Evolutionary conservation across 179 eudicot species (phyloP), one percentile per base, ranked within the genome.

Genomic region (Gypsophila paniculata): DNA sequence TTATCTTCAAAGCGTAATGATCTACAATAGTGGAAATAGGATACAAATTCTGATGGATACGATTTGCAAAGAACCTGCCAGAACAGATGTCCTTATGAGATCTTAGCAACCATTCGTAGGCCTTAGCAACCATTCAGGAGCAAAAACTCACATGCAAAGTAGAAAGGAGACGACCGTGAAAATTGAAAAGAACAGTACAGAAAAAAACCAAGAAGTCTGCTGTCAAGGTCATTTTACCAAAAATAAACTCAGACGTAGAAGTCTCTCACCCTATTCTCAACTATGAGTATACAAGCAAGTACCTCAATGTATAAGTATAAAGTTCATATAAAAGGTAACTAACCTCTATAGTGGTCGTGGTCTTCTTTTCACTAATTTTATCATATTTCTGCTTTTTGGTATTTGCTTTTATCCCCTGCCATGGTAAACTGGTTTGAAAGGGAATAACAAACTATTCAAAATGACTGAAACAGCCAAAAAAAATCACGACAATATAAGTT

Each of bases 311-410:
- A 4, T 55, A 25, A 18, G 18, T 25, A 17, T 42, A 39, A 23
- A 57, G 55, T 53, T 2, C 8, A 61, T 64, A 65, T 17, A 59
- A 10, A 12, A n/a, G 55, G 44, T 39, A 23, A 26, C 39, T 12
- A 51, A 93, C 98, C 98, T 93, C 98, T 59, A 93, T 85, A 58
- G 98, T 82, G 21, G 98, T 93, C 68, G 83, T 72, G 89, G 85
- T 87, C 88, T 93, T 93, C 80, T 93, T 93, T 84, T 91, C 97
- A 76, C 98, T 93, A 71, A 93, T 93, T 82, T 84, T 93, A 76
- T 93, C 98, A 78, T 93, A 93, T 77, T 93, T 93, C 85, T 93
- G 98, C 85, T 93, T 93, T 74, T 93, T 93, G 70, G 86, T 93
- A 66, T 87, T 90, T 53, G 96, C 98, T 82, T 79, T 91, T 48